Evolutionary conservation across 345 rosid species (phyloP).

Genomic region (Turnera subulata): DNA sequence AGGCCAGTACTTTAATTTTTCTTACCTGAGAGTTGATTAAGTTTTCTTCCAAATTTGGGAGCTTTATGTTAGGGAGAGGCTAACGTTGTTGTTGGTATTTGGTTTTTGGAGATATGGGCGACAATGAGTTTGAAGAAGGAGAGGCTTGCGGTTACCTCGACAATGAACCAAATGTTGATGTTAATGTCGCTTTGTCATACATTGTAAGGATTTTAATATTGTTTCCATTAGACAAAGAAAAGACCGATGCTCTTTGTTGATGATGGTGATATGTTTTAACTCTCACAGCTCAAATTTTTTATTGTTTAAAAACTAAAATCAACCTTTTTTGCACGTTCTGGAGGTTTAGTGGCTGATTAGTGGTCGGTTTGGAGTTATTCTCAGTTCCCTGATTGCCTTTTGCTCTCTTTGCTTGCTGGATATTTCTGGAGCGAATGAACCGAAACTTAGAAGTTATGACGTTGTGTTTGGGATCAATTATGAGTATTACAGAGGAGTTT

Average conservation of each 20-base stretch:
- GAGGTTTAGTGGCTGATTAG: not conserved
- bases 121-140: constrained; percentile 13
- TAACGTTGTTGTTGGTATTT: no score
- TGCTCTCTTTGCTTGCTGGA: no score
- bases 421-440: no score
- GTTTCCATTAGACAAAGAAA: not conserved
- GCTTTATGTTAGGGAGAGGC: no score
- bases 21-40: no score
- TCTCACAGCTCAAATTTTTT: not conserved
- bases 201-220: constrained; percentile 11
- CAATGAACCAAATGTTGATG: constrained; percentile 6
- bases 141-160: not conserved
- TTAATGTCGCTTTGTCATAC: constrained; percentile 24
- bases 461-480: no score
- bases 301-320: not conserved
- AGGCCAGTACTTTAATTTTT: no score
- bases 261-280: not conserved
- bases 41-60: no score
- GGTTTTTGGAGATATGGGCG: constrained; percentile 4
- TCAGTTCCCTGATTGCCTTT: no score
- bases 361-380: no score
- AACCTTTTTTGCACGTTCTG: not conserved
- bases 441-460: no score
- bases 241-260: not conserved
- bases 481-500: no score